Conservation (phyloP, 2,329 filamentous ascomycete genomes). For the Coniella vitis region DNA sequence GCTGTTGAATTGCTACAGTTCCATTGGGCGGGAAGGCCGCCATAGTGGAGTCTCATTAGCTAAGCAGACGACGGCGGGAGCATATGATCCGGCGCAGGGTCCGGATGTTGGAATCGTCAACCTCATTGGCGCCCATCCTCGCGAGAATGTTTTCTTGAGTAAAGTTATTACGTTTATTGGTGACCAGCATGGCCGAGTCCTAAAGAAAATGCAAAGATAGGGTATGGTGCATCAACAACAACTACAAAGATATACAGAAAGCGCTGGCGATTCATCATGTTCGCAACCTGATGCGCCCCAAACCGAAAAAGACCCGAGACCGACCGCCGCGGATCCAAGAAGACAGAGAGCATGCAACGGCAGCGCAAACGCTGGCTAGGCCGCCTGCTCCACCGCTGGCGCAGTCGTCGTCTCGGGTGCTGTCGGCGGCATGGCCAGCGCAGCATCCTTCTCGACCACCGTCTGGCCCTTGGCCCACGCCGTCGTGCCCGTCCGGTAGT, state of each 20-base stretch:
- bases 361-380: too few relatives aligned
- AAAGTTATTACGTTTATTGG: too few relatives aligned
- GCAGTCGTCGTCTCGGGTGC: background rate
- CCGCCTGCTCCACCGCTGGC: background rate
- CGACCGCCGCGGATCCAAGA: too few relatives aligned
- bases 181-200: too few relatives aligned
- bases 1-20: constrained; percentile 6
- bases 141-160: too few relatives aligned
- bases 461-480: constrained; percentile 11
- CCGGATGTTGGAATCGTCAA: too few relatives aligned
- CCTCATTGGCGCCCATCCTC: too few relatives aligned
- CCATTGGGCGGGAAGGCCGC: constrained; percentile 1
- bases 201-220: background rate
- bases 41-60: background rate
- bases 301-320: background rate
- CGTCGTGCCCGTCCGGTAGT: constrained; percentile 10
- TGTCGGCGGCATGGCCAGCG: background rate
- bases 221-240: background rate
- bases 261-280: too few relatives aligned
- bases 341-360: too few relatives aligned
- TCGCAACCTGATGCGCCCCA: too few relatives aligned
- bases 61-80: constrained; percentile 5
- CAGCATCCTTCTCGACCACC: constrained; percentile 1
- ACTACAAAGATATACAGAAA: background rate
- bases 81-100: background rate